These are phyloP conservation scores for Cyamopsis tetragonoloba DNA, from an alignment of 306 rosid genomes.

Conservation along the genomic window DNA sequence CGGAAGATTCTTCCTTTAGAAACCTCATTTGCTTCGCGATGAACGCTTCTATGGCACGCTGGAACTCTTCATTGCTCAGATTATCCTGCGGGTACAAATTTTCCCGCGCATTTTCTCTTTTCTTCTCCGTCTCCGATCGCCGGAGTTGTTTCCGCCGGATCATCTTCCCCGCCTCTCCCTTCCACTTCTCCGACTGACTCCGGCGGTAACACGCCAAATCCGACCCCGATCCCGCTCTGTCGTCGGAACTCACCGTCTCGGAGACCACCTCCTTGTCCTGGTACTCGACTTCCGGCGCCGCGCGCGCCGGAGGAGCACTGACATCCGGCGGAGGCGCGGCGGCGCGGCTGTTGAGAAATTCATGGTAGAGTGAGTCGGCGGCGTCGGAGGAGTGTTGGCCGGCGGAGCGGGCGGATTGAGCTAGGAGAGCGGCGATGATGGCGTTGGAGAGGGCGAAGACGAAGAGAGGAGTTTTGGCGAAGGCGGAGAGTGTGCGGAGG, in stretches of 20 bases:
- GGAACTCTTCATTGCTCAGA: conserved; percentile 78
- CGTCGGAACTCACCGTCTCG: conserved; percentile 21
- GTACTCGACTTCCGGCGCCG: conserved; percentile 23
- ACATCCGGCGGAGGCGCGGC: not conserved
- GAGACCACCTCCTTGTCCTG: conserved; percentile 64
- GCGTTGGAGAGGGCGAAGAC: conserved; percentile 74
- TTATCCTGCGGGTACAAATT: conserved; percentile 37
- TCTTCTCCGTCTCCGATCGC: conserved; percentile 63
- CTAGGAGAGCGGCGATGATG: conserved; percentile 61
- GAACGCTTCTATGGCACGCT: conserved; percentile 65
- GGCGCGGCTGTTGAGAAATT: conserved; percentile 22
- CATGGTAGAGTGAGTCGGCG: conserved; percentile 26
- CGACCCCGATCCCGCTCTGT: conserved; percentile 1
- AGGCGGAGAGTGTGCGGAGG: conserved; percentile 28
- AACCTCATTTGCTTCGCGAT: conserved; percentile 74
- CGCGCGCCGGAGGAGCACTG: not conserved
- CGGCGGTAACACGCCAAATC: conserved; percentile 31
- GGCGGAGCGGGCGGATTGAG: conserved; percentile 44
- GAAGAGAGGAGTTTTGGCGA: conserved; percentile 58
- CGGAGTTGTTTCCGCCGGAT: conserved; percentile 25
- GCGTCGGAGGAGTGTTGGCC: not conserved
- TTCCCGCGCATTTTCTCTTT: not conserved
- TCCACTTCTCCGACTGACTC: conserved; percentile 53
- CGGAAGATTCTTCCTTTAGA: conserved; percentile 54
- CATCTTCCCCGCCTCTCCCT: conserved; percentile 3